Base-by-base conservation (phyloP, 2,329 filamentous ascomycete species). In the Aspergillus puulaauensis region DNA sequence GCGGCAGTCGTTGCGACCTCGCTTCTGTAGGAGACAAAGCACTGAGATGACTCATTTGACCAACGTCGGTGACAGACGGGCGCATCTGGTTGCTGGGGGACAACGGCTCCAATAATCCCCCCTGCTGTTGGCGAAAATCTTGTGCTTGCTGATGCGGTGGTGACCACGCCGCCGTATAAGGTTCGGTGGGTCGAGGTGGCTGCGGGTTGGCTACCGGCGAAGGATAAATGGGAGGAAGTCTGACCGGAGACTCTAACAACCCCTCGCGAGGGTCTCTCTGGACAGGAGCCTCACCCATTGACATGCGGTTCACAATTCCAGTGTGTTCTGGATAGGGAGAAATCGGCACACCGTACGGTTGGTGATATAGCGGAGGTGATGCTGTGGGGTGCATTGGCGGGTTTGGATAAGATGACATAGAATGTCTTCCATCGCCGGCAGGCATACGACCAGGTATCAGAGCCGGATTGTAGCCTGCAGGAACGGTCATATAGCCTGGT, bases 161-260 rank as follows among this genome's bases (percentile, higher is more conserved):
- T 14, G 52, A 54, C 52, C 52, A 54, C 6, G 44, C 27, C 11
- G 31, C 17, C 2, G 52, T 3, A 17, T 54, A 45, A 12, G 39
- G 45, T 12, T 40, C 47, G 44, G 11, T 53, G 6, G 41, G 12
- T 41, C 41, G 33, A 11, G 17, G 43, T 24, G 52, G 44, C 44
- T 50, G 53, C 0, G 69, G 61, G 40, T 56, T 64, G 57, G 53
- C 60, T 60, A 56, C 67, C 1, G 70, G 67, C 8, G 72, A 68
- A 15, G 73, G 71, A 15, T 72, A 70, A 9, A 76, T 75, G 4
- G 73, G 73, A 7, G 73, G 73, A 5, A 76, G 67, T 52, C 72
- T 66, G 17, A 76, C 68, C 11, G 70, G 66, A 6, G 71, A 69
- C 41, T 75, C 73, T 5, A 62, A 52, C 49, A 72, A 72, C 6